Conservation (phyloP, 2,329 filamentous ascomycete genomes). For the Xylariomycetidae sp. region DNA sequence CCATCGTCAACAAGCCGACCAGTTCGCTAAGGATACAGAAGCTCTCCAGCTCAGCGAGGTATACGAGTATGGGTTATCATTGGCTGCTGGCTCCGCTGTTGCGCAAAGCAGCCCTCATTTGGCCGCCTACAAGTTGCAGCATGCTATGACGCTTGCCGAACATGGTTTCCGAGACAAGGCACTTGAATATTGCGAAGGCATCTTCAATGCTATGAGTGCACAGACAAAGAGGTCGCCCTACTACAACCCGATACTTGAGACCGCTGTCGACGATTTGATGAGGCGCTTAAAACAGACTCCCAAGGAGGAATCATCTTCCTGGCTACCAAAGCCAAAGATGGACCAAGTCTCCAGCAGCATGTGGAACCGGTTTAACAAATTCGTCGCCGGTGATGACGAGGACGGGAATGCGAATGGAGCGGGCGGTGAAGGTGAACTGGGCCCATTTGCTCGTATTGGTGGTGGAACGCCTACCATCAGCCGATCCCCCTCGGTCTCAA, state of each 20-base stretch:
- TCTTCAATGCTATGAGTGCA: conserved; percentile 67
- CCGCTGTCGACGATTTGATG: conserved; percentile 74
- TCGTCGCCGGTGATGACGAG: conserved; percentile 85
- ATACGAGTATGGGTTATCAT: conserved; percentile 81
- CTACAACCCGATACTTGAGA: conserved; percentile 69
- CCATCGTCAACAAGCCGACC: conserved; percentile 63
- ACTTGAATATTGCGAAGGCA: conserved; percentile 84
- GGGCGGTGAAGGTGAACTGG: conserved; percentile 53
- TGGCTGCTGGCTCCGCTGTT: conserved; percentile 53
- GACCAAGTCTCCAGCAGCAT: conserved; percentile 90
- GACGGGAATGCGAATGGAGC: conserved; percentile 55
- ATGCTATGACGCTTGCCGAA: conserved; percentile 79
- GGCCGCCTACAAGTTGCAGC: conserved; percentile 83
- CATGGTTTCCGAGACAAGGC: conserved; percentile 77
- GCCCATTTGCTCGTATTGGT: conserved; percentile 77
- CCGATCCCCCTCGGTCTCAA: conserved; percentile 62
- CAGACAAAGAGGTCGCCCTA: conserved; percentile 83
- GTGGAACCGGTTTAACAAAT: conserved; percentile 92
- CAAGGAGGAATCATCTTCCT: conserved; percentile 73
- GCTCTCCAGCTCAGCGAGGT: conserved; percentile 91
- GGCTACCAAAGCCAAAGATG: conserved; percentile 93
- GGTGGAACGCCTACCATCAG: conserved; percentile 72
- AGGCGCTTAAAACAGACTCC: conserved; percentile 80
- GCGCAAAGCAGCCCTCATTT: conserved; percentile 68
- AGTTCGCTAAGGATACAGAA: conserved; percentile 75